Base-by-base conservation (phyloP, 2,329 filamentous ascomycete species). In the Hirsutella minnesotensis region DNA sequence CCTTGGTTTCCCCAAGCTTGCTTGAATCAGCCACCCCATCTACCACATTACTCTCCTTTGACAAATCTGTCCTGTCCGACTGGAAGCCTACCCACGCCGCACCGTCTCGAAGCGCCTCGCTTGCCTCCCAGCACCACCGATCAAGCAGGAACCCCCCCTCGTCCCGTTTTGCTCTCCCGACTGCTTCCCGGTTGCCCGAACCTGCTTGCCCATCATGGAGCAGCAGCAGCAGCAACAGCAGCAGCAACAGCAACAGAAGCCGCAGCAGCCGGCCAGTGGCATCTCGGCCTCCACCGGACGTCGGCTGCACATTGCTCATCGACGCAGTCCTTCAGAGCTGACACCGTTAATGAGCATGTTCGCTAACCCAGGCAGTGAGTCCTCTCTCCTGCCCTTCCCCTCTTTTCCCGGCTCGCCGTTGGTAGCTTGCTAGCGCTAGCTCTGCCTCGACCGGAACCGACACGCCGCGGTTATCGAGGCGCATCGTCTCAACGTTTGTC, bases 271-370 rank as follows among this genome's bases (percentile, higher is more conserved):
- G 57, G 56, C 69, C 52, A 72, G 72, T 59, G 75, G 75, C 57
- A 74, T 79, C 47, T 71, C 71, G 61, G 88, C 87, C 55, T 86
- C 86, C 57, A 69, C 82, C 62, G 88, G 88, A 60, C 88, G 90
- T 61, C 83, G 89, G 63, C 79, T 96, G 63, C 89, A 96, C 71
- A 95, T 96, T 68, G 90, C 90, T 59, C 90, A 96, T 72, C 84
- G 90, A 61, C 83, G 90, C 67, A 95, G 88, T 69, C 92, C 90
- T 51, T 96, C 92, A 54, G 92, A 96, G 75, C 75, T 96, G 66
- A 96, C 90, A 46, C 92, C 90, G 51, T 72, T 96, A 66, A 94
- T 96, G 86, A 94, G 88, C 87, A 86, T 79, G 86, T 87, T 77
- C 65, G 65, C 72, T 51, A 77, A 75, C 51, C 73, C 74, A 52